These are phyloP conservation scores for Margaritispora aquatica DNA, from an alignment of 495 filamentous ascomycete species.

Conservation along the genomic window DNA sequence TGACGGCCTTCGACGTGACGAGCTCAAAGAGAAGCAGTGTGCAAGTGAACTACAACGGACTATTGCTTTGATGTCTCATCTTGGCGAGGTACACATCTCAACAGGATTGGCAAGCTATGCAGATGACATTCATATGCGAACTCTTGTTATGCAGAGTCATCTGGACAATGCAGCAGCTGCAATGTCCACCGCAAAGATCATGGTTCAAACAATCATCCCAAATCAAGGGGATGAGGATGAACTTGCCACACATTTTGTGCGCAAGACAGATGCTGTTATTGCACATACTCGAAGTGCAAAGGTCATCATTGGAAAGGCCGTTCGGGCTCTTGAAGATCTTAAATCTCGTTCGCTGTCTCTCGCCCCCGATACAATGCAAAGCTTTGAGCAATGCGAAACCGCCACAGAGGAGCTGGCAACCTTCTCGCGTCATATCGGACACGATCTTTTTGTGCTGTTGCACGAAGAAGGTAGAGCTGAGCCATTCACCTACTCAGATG, in stretches of 20 bases:
- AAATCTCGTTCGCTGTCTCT: conserved; percentile 72
- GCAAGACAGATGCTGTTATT: conserved; percentile 65
- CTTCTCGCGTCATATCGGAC: conserved; percentile 60
- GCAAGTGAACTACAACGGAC: conserved; percentile 72
- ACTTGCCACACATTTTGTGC: conserved; percentile 58
- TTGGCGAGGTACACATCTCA: conserved; percentile 73
- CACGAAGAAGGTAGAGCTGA: conserved; percentile 69
- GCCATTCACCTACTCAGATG: conserved; percentile 57
- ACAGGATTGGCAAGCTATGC: conserved; percentile 69
- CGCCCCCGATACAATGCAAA: conserved; percentile 37
- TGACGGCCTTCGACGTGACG: conserved; percentile 73
- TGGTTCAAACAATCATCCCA: conserved; percentile 60
- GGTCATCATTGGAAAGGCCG: conserved; percentile 74
- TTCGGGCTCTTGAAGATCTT: conserved; percentile 71
- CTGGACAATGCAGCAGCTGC: conserved; percentile 71
- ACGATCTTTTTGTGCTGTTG: conserved; percentile 56
- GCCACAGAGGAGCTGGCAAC: conserved; percentile 60
- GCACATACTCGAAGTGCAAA: conserved; percentile 75
- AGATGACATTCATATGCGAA: conserved; percentile 69
- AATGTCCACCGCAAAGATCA: conserved; percentile 52
- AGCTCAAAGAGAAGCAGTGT: conserved; percentile 79
- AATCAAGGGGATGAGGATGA: conserved; percentile 50
- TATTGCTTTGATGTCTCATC: conserved; percentile 78
- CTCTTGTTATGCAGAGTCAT: conserved; percentile 68
- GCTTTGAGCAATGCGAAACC: conserved; percentile 55